These are phyloP conservation scores for Naganishia sp. DNA, from an alignment of 1,284 basidiomycete species.

Conservation along the genomic window DNA sequence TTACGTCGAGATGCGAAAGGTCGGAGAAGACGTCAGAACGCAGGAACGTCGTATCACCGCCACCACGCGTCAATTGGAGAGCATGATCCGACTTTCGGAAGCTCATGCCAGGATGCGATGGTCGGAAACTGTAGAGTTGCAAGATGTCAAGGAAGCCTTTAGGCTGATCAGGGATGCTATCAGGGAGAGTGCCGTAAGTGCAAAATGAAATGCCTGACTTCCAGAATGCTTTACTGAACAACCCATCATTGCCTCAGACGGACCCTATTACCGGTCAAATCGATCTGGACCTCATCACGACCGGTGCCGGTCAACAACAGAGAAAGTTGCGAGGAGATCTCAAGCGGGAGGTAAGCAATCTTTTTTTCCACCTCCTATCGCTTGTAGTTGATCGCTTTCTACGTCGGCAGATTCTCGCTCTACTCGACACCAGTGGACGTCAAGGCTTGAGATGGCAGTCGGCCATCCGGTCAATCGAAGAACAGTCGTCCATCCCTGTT, in stretches of 20 bases:
- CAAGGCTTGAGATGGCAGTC: slow-evolving; percentile 77
- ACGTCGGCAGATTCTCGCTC: slow-evolving; percentile 54
- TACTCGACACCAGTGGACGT: slow-evolving; percentile 66
- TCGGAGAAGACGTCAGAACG: slow-evolving; percentile 81
- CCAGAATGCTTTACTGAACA: not conserved
- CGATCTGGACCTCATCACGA: slow-evolving; percentile 93
- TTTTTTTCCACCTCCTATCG: not conserved
- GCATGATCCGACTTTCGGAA: slow-evolving; percentile 96
- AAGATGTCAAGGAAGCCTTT: slow-evolving; percentile 86
- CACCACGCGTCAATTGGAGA: slow-evolving; percentile 94
- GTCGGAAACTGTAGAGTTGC: slow-evolving; percentile 75
- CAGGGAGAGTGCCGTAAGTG: slow-evolving; percentile 71
- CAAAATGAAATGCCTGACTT: not conserved
- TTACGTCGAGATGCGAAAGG: slow-evolving; percentile 92
- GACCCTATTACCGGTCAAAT: slow-evolving; percentile 89
- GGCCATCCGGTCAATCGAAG: slow-evolving; percentile 68
- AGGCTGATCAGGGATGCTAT: slow-evolving; percentile 94
- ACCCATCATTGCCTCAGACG: slow-evolving; percentile 56
- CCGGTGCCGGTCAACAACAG: slow-evolving; percentile 83
- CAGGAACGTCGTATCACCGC: slow-evolving; percentile 95
- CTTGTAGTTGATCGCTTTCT: slow-evolving; percentile 6
- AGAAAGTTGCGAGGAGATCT: slow-evolving; percentile 80
- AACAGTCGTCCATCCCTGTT: slow-evolving; percentile 76
- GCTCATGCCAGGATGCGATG: slow-evolving; percentile 96
- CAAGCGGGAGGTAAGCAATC: slow-evolving; percentile 64